phyloP scores from a whole-genome alignment of 129 eudicot genomes.

The Ambrosia artemisiifolia region DNA sequence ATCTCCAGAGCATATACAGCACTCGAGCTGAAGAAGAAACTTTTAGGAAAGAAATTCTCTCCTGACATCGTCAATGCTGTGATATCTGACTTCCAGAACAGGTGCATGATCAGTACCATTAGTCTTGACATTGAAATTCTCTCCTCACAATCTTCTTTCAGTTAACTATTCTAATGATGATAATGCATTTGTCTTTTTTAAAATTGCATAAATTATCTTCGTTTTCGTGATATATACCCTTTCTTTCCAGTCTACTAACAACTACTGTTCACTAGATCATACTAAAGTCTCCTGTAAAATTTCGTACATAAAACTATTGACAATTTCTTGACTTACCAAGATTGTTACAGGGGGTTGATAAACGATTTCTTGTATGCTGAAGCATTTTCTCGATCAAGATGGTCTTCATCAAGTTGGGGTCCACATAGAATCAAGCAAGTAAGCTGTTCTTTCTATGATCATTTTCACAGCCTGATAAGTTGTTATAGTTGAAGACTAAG shows the following conservation, averaged over 20 bases:
- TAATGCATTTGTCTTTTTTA: background rate
- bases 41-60: constrained; percentile 49
- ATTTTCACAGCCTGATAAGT: constrained; percentile 1
- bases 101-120: constrained; percentile 36
- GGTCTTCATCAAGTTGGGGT: constrained; percentile 93
- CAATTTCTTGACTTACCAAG: constrained; percentile 14
- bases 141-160: background rate
- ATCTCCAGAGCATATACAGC: constrained; percentile 59
- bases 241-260: background rate
- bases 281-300: background rate
- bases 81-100: constrained; percentile 60
- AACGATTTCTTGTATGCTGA: constrained; percentile 84
- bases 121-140: constrained; percentile 1
- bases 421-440: constrained; percentile 86
- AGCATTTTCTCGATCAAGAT: constrained; percentile 77
- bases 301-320: background rate
- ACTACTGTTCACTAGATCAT: background rate
- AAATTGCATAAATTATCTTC: background rate
- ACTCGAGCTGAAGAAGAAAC: constrained; percentile 62
- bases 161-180: background rate
- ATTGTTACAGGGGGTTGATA: constrained; percentile 62
- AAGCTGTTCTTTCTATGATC: constrained; percentile 27
- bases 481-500: background rate
- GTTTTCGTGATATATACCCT: background rate
- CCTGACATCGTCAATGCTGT: constrained; percentile 51